These are phyloP conservation scores for Gyromitra esculenta DNA, from an alignment of 2,329 filamentous ascomycete genomes.

Conservation along the genomic window DNA sequence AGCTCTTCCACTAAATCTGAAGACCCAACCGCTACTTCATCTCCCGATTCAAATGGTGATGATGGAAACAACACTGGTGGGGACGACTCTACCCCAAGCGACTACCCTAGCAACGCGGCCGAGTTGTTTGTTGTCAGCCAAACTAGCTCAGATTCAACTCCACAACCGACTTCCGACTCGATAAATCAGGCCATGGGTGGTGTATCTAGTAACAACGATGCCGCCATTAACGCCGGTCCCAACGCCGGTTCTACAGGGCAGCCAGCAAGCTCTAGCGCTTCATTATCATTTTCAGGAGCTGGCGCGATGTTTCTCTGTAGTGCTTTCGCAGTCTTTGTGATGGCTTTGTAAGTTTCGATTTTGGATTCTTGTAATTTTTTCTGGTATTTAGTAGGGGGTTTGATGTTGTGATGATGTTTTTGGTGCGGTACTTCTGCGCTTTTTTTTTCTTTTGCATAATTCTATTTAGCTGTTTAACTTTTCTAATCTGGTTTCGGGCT, in stretches of 20 bases:
- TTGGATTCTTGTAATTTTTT: slow-evolving; percentile 32
- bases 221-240: slow-evolving; percentile 21
- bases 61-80: slow-evolving; percentile 15
- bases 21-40: slow-evolving; percentile 26
- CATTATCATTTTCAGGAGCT: slow-evolving; percentile 29
- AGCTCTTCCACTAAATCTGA: slow-evolving; percentile 32
- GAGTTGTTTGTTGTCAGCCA: slow-evolving; percentile 20
- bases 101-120: slow-evolving; percentile 20
- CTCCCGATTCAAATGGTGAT: neutral
- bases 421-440: slow-evolving; percentile 33
- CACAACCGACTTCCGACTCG: neutral
- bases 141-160: neutral
- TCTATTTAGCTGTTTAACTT: slow-evolving; percentile 25
- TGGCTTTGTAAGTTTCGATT: slow-evolving; percentile 23
- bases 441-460: slow-evolving; percentile 7
- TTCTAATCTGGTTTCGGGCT: slow-evolving; percentile 31
- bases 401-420: slow-evolving; percentile 48
- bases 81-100: slow-evolving; percentile 4
- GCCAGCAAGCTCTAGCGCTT: slow-evolving; percentile 11
- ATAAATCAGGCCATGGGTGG: slow-evolving; percentile 2
- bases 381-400: slow-evolving; percentile 44
- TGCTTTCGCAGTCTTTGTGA: slow-evolving; percentile 12
- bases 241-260: neutral
- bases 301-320: slow-evolving; percentile 29
- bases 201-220: slow-evolving; percentile 10